Base-by-base conservation (phyloP, 2,329 filamentous ascomycete species). In the Ambrosiella cleistominuta region DNA sequence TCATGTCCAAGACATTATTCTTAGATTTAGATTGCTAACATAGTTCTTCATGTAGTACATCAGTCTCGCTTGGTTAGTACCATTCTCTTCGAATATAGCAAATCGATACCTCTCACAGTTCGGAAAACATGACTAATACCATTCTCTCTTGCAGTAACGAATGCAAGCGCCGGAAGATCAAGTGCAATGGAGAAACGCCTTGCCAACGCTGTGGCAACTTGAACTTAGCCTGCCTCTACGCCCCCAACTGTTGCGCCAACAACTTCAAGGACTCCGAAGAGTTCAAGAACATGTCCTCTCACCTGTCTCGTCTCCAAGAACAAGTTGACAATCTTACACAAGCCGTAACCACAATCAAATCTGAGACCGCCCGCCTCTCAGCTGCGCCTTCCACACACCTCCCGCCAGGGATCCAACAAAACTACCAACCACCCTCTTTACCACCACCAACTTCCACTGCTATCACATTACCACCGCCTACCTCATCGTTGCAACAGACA, bases 231-330 rank as follows among this genome's bases (percentile, higher is more conserved):
- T 86, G 82, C 65, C 71, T 83, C 50, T 86, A 85, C 69, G 75
- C 81, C 5, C 77, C 80, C 12, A 83, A 83, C 65, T 83, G 81
- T 67, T 83, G 80, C 66, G 72, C 79, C 62, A 90, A 81, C 72
- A 88, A 80, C 69, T 89, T 95, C 76, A 93, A 91, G 69, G 90
- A 96, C 65, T 89, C 88, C 52, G 87, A 94, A 8, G 90, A 96
- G 68, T 96, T 89, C 74, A 86, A 82, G 66, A 78, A 82, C 42
- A 88, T 96, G 82, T 80, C 81, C 57, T 74, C 77, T 39, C 85
- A 93, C 63, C 80, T 96, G 60, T 72, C 74, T 9, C 77, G 78
- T 7, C 76, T 96, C 27, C 89, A 96, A 68, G 83, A 91, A 57
- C 88, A 95, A 70, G 85, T 96, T 65, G 83, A 87, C 61, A 78